Evolutionary conservation across 768 basidiomycete genomes (phyloP).

Genomic region (Dioszegia crocea): DNA sequence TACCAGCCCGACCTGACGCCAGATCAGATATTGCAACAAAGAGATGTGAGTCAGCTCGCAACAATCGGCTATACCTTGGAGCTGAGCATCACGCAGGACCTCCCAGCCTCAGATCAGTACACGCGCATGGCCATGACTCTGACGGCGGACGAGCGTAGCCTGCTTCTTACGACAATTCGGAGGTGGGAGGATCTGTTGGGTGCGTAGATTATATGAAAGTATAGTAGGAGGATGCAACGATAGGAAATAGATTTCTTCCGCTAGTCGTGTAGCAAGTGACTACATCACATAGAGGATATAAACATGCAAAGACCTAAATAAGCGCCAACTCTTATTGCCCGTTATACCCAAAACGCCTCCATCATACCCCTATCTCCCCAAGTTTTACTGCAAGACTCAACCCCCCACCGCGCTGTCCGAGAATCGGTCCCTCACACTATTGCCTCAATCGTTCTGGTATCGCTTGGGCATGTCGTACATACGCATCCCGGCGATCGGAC

Average conservation of each 20-base stretch:
- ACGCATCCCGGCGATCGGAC: slow-evolving; percentile 14
- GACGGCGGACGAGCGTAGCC: slow-evolving; percentile 5
- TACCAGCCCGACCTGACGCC: background rate
- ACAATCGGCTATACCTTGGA: background rate
- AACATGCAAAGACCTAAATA: no score
- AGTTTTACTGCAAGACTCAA: no score
- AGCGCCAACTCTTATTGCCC: no score
- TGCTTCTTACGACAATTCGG: background rate
- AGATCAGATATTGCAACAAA: background rate
- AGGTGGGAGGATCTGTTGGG: slow-evolving; percentile 3
- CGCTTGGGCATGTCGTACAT: slow-evolving; percentile 12
- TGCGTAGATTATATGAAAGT: no score
- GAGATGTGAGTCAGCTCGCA: background rate
- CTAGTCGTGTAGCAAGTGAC: no score
- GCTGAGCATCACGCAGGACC: background rate
- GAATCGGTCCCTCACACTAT: no score
- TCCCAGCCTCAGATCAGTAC: background rate
- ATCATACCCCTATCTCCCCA: no score
- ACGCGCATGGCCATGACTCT: background rate
- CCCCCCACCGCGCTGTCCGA: no score
- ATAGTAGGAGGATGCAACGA: no score
- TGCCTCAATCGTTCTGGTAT: slow-evolving; percentile 16
- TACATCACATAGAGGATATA: no score
- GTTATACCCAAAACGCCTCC: no score
- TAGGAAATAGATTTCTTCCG: no score